A percentile compares a stretch with the other conserved stretches of the same genome.
Evolutionary conservation across 2,329 filamentous ascomycete genomes (phyloP).

Genomic region (Pseudogymnoascus sp.): DNA sequence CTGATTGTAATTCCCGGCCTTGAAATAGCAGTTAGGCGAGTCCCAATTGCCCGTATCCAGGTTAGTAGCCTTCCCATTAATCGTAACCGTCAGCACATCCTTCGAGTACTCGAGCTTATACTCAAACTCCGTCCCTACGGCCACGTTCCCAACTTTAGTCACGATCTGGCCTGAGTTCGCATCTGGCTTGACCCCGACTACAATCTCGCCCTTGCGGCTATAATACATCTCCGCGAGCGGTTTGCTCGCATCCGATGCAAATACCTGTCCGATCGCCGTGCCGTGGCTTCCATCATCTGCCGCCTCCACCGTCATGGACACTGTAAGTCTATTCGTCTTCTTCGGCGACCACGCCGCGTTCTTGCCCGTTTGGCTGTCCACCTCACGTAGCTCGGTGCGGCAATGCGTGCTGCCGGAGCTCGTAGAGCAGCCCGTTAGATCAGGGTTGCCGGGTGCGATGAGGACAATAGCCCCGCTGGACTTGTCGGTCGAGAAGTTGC

Average conservation of each 20-base stretch:
- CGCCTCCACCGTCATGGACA: neutral
- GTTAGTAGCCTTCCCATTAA: conserved; percentile 14
- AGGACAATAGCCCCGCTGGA: conserved; percentile 1
- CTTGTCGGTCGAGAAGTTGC: conserved; percentile 3
- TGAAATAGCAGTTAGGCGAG: conserved; percentile 4
- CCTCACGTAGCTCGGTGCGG: conserved; percentile 5
- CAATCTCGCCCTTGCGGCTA: conserved; percentile 20
- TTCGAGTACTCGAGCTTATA: conserved; percentile 25
- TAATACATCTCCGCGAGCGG: conserved; percentile 26
- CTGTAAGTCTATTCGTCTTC: neutral
- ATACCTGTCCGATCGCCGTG: conserved; percentile 7
- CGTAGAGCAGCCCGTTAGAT: neutral
- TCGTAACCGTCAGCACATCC: conserved; percentile 18
- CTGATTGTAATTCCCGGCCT: conserved; percentile 8
- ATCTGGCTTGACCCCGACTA: conserved; percentile 24
- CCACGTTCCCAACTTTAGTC: conserved; percentile 20
- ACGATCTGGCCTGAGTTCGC: conserved; percentile 20
- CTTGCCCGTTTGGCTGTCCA: neutral
- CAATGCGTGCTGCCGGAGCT: neutral
- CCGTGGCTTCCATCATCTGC: conserved; percentile 6
- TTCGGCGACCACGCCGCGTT: conserved; percentile 6
- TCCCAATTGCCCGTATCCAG: conserved; percentile 9
- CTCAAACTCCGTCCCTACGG: conserved; percentile 22
- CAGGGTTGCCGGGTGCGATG: conserved; percentile 1
- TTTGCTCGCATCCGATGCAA: conserved; percentile 19